Evolutionary conservation across 2,329 filamentous ascomycete species (phyloP), one percentile per base, ranked within the genome.

Genomic region (Aspergillus calidoustus): DNA sequence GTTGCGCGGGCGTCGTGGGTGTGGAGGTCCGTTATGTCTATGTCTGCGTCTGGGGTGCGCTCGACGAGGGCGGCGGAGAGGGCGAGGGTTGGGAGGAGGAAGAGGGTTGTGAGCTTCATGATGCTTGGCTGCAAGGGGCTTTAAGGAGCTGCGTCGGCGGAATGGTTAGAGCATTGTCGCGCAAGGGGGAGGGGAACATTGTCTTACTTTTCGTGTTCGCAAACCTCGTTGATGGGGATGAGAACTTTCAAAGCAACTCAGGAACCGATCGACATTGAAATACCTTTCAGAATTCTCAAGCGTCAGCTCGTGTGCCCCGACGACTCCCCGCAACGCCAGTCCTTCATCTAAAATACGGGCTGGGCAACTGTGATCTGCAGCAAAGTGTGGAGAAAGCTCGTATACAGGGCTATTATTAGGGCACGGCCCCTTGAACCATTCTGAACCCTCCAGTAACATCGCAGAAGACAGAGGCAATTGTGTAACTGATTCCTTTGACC

Each of bases 1-100:
- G 59, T 61, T 9, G 59, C 59, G 8, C 59, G 59, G 5, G 59
- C 43, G 17, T 54, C 51, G 51, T 43, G 51, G 8, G 11, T 15
- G 19, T 54, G 51, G 25, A 28, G 25, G 25, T 28, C 25, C 4
- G 11, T 34, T 11, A 57, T 48, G 13, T 8, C 11, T 22, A 25
- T 22, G n/a, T 50, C 25, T 1, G 28, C 22, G 8, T 47, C 30
- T 3, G 34, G 51, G 5, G 51, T 22, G 50, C 52, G 28, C 9
- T 47, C 41, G 7, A 50, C 23, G 31, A 60, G 23, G 17, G 9
- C 31, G 1, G 34, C 17, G 22, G 46, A 23, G 17, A 60, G 52
- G 31, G 58, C 51, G 3, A 60, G 44, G n/a, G 44, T 38, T 5
- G 58, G 23, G 28, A 47, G 30, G 30, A 30, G 23, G 25, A 59